Percentiles rank a stretch among this genome's conserved stretches.
Conservation (phyloP, 2,329 filamentous ascomycete genomes). For the Botrytis fragariae region DNA sequence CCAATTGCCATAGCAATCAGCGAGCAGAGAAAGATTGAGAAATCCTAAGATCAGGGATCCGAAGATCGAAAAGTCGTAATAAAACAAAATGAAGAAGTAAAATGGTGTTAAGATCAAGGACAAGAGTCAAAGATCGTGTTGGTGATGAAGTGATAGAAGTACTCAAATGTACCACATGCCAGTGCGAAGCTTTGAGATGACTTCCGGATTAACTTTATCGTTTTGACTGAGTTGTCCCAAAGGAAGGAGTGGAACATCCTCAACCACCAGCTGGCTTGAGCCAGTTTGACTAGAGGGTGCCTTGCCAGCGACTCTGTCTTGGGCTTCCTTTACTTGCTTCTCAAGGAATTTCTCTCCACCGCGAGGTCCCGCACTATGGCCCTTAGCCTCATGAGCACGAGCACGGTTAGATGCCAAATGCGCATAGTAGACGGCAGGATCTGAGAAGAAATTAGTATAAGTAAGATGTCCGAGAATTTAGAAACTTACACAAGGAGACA, state of each 20-base stretch:
- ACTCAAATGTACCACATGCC: slow-evolving; percentile 40
- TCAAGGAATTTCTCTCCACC: slow-evolving; percentile 45
- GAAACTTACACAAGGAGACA: slow-evolving; percentile 57
- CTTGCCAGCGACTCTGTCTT: slow-evolving; percentile 20
- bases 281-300: slow-evolving; percentile 28
- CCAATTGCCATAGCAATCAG: not conserved
- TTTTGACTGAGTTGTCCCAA: slow-evolving; percentile 21
- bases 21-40: not conserved
- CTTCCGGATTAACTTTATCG: slow-evolving; percentile 20
- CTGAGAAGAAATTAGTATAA: slow-evolving; percentile 37
- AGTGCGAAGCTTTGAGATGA: slow-evolving; percentile 30
- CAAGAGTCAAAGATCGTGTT: slow-evolving; percentile 26
- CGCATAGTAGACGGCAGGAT: slow-evolving; percentile 92
- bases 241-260: slow-evolving; percentile 34
- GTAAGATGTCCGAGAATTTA: slow-evolving; percentile 43
- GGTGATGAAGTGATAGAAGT: not conserved
- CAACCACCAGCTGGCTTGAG: slow-evolving; percentile 21
- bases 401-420: slow-evolving; percentile 84
- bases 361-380: slow-evolving; percentile 46
- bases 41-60: slow-evolving; percentile 23
- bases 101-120: slow-evolving; percentile 23
- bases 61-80: slow-evolving; percentile 24
- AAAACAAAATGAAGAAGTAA: slow-evolving; percentile 28
- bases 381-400: slow-evolving; percentile 64
- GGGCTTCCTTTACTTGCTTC: slow-evolving; percentile 26